Conservation (phyloP, 495 filamentous ascomycete species). For the Penicillium chermesinum region DNA sequence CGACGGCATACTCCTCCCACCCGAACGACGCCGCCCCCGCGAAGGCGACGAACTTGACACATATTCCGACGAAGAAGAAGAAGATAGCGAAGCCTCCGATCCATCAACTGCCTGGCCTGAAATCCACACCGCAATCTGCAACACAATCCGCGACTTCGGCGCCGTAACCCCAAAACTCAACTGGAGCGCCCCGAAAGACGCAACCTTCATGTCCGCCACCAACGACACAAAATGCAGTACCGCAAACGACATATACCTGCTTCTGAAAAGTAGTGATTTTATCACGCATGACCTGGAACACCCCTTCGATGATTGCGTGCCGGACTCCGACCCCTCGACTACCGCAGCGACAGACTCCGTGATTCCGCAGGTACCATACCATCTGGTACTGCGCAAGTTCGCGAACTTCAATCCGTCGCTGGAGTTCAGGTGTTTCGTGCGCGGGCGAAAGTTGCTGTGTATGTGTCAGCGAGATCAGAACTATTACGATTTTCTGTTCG, state of each 20-base stretch:
- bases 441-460: conserved; percentile 68
- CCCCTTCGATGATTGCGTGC: conserved; percentile 75
- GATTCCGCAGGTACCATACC: conserved; percentile 49
- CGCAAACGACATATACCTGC: conserved; percentile 85
- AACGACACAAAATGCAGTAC: conserved; percentile 86
- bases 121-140: conserved; percentile 69
- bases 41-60: conserved; percentile 35
- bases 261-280: conserved; percentile 90
- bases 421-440: conserved; percentile 94
- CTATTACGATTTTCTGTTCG: conserved; percentile 75
- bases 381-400: conserved; percentile 78
- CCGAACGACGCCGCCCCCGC: conserved; percentile 31
- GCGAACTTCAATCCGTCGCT: conserved; percentile 82
- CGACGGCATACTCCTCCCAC: conserved; percentile 85
- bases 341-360: conserved; percentile 3
- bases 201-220: conserved; percentile 86
- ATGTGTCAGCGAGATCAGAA: conserved; percentile 88
- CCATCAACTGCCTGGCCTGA: conserved; percentile 60
- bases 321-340: conserved; percentile 23
- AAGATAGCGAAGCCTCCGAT: conserved; percentile 49
- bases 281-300: conserved; percentile 91
- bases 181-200: conserved; percentile 96
- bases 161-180: conserved; percentile 87
- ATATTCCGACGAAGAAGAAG: conserved; percentile 32
- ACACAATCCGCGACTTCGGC: conserved; percentile 72